Evolutionary conservation across 495 filamentous ascomycete species (phyloP), one percentile per base, ranked within the genome.

Genomic region (Cercophora newfieldiana): DNA sequence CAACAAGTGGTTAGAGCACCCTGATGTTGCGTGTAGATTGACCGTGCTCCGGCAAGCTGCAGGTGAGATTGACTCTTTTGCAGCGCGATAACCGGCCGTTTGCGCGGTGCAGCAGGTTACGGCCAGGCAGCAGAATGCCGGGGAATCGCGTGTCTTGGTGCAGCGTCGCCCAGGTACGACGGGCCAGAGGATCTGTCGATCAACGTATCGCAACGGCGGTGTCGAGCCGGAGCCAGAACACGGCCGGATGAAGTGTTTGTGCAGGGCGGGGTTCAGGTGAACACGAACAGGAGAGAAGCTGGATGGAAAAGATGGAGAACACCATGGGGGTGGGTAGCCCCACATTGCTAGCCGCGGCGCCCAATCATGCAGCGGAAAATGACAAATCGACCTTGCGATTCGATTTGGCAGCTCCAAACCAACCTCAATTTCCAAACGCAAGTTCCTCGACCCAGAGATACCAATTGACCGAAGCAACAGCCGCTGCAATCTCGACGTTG

Each of bases 11-110:
- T 22, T 14, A 53, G 54, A 29, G n/a, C 30, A 57, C 54, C 22
- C 16, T 10, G 21, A 19, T 28, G 54, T 57, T 57, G 54, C 54
- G 54, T n/a, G 30, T 57, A 57, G 22, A 57, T 57, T 57, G 54
- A 8, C 6, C 19, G 54, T 22, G 26, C 28, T n/a, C 28, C 54
- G 54, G 54, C 22, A 30, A n/a, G 6, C 24, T 57, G 54, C 54
- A 57, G 22, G 54, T 19, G 12, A 57, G 54, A 57, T 57, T 57
- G 54, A 25, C n/a, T 14, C 5, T 26, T 26, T 22, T 26, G 50
- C 50, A 12, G 16, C 22, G 50, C 25, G 16, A 24, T 19, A 53
- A 53, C n/a, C 25, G 7, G 50, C 37, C 12, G 37, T 44, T 44
- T 44, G 37, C 37, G 12, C 37, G 37, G 10, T 44, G 50, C 50